Conservation (phyloP, 225 moss, liverwort and hornwort genomes). For the Thuidium tamariscinum region DNA sequence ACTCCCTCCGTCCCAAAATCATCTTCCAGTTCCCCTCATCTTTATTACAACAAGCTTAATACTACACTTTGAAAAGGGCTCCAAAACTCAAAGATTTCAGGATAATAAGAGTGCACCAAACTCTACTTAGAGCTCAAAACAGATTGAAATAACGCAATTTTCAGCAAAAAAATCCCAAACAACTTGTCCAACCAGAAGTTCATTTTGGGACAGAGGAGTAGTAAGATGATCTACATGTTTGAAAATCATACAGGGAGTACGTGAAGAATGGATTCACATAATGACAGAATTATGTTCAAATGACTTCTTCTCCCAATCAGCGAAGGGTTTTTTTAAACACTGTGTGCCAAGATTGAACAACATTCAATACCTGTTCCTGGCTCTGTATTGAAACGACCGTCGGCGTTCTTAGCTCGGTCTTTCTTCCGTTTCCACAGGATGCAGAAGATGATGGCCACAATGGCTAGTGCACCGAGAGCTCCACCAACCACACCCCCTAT, state of each 20-base stretch:
- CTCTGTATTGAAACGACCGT: not conserved
- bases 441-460: not conserved
- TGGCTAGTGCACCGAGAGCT: not conserved
- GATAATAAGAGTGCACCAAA: no score
- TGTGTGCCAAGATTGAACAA: not conserved
- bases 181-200: no score
- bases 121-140: no score
- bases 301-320: not conserved
- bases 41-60: no score
- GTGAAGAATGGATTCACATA: not conserved
- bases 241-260: not conserved
- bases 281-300: not conserved
- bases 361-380: not conserved
- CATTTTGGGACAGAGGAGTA: no score
- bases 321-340: not conserved
- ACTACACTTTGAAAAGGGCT: no score
- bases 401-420: not conserved
- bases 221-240: not conserved
- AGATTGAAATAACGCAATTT: no score
- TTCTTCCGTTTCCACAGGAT: constrained; percentile 14
- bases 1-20: no score
- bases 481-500: constrained; percentile 13
- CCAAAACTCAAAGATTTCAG: no score
- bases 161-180: no score
- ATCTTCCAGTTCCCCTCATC: no score